Percentiles rank a stretch among this genome's conserved stretches.
phyloP scores from a whole-genome alignment of 352 stramenopile genomes.

The Pythium oligandrum region DNA sequence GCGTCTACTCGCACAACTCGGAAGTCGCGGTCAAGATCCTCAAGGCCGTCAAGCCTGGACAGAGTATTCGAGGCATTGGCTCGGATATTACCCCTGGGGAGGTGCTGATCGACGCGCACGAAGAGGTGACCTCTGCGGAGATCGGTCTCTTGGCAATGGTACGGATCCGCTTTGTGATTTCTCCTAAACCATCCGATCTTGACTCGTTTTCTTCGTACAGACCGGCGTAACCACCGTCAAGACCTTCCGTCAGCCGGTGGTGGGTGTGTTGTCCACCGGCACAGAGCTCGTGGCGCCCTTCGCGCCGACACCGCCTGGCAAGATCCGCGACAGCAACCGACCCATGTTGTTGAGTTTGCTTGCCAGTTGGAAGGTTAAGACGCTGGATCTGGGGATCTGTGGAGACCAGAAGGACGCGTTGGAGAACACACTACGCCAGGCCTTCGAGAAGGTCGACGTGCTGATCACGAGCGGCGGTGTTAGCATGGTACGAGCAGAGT shows the following conservation, averaged over 20 bases:
- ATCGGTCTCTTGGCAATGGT: conserved; percentile 92
- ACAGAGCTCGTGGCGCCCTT: conserved; percentile 89
- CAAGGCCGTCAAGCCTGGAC: conserved; percentile 40
- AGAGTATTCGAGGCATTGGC: conserved; percentile 86
- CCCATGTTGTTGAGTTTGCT: conserved; percentile 87
- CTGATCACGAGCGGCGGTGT: conserved; percentile 95
- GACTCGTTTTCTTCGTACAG: conserved; percentile 22
- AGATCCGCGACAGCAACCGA: conserved; percentile 95
- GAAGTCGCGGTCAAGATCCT: conserved; percentile 66
- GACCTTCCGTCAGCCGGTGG: conserved; percentile 62
- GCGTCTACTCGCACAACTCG: conserved; percentile 22
- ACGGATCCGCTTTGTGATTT: conserved; percentile 2
- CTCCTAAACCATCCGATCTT: neutral
- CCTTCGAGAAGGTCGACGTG: conserved; percentile 76
- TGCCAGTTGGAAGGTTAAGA: conserved; percentile 35
- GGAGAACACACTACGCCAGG: conserved; percentile 36
- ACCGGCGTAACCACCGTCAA: conserved; percentile 64
- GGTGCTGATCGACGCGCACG: conserved; percentile 68
- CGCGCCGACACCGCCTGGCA: conserved; percentile 34
- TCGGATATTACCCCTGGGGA: conserved; percentile 87
- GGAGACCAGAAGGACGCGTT: conserved; percentile 58
- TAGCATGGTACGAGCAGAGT: conserved; percentile 63
- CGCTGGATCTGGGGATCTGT: conserved; percentile 70
- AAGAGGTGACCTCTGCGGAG: conserved; percentile 80
- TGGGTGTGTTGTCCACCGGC: conserved; percentile 95